These are phyloP conservation scores for Eucalyptus shirleyi DNA, from an alignment of 345 rosid genomes.

Conservation along the genomic window DNA sequence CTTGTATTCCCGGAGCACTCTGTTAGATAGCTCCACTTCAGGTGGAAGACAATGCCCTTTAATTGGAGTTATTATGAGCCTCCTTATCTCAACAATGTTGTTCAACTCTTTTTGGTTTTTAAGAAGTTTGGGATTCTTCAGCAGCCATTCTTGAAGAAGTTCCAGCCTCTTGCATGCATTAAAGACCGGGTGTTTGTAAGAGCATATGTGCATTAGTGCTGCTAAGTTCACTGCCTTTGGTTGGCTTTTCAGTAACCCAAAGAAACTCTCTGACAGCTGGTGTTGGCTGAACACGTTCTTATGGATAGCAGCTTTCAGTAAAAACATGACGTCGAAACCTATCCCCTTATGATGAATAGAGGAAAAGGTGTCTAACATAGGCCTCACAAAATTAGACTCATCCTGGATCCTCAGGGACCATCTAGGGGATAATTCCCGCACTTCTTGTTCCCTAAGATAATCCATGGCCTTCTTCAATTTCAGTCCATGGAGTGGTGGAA, in stretches of 20 bases:
- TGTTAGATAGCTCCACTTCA: slow-evolving; percentile 88
- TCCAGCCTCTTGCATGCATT: slow-evolving; percentile 50
- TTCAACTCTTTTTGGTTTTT: slow-evolving; percentile 24
- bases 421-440: slow-evolving; percentile 19
- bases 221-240: slow-evolving; percentile 48
- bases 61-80: slow-evolving; percentile 74
- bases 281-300: slow-evolving; percentile 63
- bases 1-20: slow-evolving; percentile 65
- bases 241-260: slow-evolving; percentile 45
- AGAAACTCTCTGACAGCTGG: slow-evolving; percentile 47
- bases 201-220: slow-evolving; percentile 61
- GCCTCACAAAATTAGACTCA: slow-evolving; percentile 60
- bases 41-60: slow-evolving; percentile 84
- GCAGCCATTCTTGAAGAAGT: slow-evolving; percentile 57
- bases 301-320: slow-evolving; percentile 66
- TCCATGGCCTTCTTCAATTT: slow-evolving; percentile 37
- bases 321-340: slow-evolving; percentile 49
- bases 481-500: slow-evolving; percentile 51
- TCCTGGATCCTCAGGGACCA: slow-evolving; percentile 23
- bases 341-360: slow-evolving; percentile 45
- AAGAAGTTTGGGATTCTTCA: slow-evolving; percentile 39
- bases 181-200: slow-evolving; percentile 43
- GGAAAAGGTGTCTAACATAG: slow-evolving; percentile 41
- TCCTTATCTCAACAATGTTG: slow-evolving; percentile 54
- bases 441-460: slow-evolving; percentile 43